Evolutionary conservation across 306 rosid species (phyloP), one percentile per base, ranked within the genome.

Genomic region (Sechiopsis laciniata): DNA sequence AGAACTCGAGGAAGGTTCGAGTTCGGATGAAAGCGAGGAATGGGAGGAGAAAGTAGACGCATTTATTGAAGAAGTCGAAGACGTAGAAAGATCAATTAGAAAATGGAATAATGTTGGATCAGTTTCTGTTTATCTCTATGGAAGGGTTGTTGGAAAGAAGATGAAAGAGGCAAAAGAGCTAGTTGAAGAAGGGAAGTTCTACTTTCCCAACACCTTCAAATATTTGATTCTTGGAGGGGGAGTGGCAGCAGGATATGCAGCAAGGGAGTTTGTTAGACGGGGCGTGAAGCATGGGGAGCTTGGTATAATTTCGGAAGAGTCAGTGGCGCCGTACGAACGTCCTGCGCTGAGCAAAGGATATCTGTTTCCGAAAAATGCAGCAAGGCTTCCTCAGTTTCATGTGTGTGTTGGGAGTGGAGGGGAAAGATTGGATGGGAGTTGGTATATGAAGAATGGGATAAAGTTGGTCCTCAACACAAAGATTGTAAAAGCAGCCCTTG

Each of bases 321-420:
- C 76, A 6, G 85, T 77, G n/a, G 83, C 80, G 2, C 88, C 88
- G 26, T 84, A 84, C 14, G 88, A 84, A 29, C 85, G 85, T 6
- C 88, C 88, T 0, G 53, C 83, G 1, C 83, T 79, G 35, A 84
- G 88, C 74, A 84, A 84, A 68, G 78, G 76, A 26, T 84, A 81
- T 73, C 76, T 84, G 62, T 60, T 77, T 51, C 88, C 83, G 2
- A 71, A 79, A 29, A 35, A 75, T 14, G 67, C 85, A 1, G 46
- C 83, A n/a, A 81, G 85, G 72, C 78, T 84, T 16, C 88, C 85
- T 0, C 71, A 20, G 24, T 84, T 84, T 79, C 66, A 81, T 60
- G 88, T 81, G 29, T 84, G 88, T 37, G 85, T 84, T 15, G 88
- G 85, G 67, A 84, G 85, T 77, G 85, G 88, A 54, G 85, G 88